Conservation (phyloP, 305 asterid species). For the Petunia hybrid region DNA sequence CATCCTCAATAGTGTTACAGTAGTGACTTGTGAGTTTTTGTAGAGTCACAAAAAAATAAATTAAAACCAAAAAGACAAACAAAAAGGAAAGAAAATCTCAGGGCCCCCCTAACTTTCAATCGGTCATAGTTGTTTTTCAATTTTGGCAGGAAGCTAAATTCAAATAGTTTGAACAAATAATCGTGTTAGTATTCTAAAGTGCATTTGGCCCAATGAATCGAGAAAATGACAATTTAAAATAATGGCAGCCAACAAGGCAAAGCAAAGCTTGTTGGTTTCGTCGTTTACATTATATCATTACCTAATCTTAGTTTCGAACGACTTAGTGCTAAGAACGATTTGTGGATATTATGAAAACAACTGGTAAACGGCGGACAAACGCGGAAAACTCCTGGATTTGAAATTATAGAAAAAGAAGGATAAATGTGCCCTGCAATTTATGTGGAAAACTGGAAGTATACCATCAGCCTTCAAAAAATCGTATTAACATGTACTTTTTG, state of each 20-base stretch:
- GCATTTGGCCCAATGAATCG: neutral
- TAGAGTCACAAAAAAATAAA: no score
- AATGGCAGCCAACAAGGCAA: neutral
- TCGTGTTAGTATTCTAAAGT: neutral
- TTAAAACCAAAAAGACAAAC: no score
- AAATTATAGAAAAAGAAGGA: neutral
- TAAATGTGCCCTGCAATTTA: neutral
- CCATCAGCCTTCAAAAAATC: no score
- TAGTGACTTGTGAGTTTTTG: no score
- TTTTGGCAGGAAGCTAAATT: neutral
- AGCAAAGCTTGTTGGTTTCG: neutral
- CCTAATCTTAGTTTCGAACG: neutral
- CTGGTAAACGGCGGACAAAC: neutral
- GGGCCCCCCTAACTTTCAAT: neutral
- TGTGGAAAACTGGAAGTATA: neutral
- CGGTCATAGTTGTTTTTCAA: neutral
- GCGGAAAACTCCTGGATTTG: neutral
- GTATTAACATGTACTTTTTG: no score
- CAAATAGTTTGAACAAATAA: neutral
- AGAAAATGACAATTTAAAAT: neutral
- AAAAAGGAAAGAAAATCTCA: neutral
- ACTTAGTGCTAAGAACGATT: neutral
- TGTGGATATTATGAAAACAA: neutral
- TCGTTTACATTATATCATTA: neutral
- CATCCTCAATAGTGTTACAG: no score